Evolutionary conservation across 495 filamentous ascomycete species (phyloP).

Genomic region (Eremomyces bilateralis): DNA sequence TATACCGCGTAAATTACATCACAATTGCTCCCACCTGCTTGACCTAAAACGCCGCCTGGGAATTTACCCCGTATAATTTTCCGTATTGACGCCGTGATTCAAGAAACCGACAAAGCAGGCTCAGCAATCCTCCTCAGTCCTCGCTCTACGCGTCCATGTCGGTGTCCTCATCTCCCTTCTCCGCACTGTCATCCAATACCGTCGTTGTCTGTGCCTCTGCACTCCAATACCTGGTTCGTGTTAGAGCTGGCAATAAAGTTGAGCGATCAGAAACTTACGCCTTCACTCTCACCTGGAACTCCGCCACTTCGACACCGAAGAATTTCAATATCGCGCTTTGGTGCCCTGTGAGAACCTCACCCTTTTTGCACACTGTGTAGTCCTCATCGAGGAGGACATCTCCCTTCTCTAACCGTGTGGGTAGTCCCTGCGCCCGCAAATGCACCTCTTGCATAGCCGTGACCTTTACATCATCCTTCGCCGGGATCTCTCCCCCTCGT

Average conservation of each 20-base stretch:
- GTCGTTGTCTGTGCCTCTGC: conserved; percentile 35
- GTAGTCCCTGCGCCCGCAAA: conserved; percentile 67
- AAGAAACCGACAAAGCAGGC: too few relatives aligned
- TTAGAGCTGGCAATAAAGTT: conserved; percentile 5
- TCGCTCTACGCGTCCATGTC: too few relatives aligned
- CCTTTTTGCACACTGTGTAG: conserved; percentile 61
- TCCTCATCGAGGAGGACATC: conserved; percentile 57
- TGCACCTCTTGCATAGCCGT: conserved; percentile 74
- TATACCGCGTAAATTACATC: too few relatives aligned
- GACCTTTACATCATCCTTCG: conserved; percentile 64
- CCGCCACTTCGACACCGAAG: conserved; percentile 70
- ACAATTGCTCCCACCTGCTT: too few relatives aligned
- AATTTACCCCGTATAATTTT: too few relatives aligned
- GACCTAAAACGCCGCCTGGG: too few relatives aligned
- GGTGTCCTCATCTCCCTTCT: not conserved
- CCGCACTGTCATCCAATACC: conserved; percentile 18
- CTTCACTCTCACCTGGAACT: conserved; percentile 62
- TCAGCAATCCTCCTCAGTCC: too few relatives aligned
- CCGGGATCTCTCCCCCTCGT: conserved; percentile 52
- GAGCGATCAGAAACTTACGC: conserved; percentile 23
- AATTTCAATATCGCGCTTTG: conserved; percentile 88
- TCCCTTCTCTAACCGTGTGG: conserved; percentile 69
- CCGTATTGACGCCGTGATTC: too few relatives aligned
- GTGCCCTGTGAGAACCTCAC: conserved; percentile 60
- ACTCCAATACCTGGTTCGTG: conserved; percentile 32